Base-by-base conservation (phyloP, 495 filamentous ascomycete species). In the Bryoglossum gracile region DNA sequence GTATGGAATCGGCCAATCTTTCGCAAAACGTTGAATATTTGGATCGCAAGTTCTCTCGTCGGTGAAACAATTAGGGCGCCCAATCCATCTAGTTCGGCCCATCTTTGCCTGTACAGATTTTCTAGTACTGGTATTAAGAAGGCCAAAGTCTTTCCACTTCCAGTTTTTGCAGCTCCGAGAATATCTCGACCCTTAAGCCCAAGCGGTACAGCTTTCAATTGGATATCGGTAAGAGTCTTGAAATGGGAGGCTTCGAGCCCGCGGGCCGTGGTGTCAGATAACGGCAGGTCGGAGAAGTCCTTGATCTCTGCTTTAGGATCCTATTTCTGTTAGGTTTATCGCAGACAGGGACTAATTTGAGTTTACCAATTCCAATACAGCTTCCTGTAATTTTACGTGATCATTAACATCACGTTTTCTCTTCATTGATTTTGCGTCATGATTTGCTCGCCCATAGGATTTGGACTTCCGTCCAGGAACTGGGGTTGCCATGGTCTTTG, bases 111-210 rank as follows among this genome's bases (percentile, higher is more conserved):
- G 66, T 94, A 94, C n/a, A 99, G 80, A 56, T 89, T 92, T 62
- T 99, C 92, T 43, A 99, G 76, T 4, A 95, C 83, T 2, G 92
- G 92, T 4, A 97, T 66, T 9, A 99, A 65, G 63, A 99, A 99
- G 3, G 94, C 86, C 32, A 99, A 71, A 0, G 92, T 99, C 69
- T 99, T 99, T 50, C 92, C 92, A 65, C 86, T 91, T 37, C 92
- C 92, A 1, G 92, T 99, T 65, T 95, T 96, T 33, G 92, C 92
- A 18, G 94, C 92, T 34, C 92, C 92, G 42, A 99, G 83, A 26
- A 96, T 84, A 60, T 99, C 94, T 18, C 72, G 69, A 42, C 88
- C 89, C 67, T 94, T 88, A 48, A 99, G 73, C 3, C 86, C 90
- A 42, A 84, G 73, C 5, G 83, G 86, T 56, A 99, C 84, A 16